phyloP scores from a whole-genome alignment of 148 eudicot species.

The Chenopodium suecicum region DNA sequence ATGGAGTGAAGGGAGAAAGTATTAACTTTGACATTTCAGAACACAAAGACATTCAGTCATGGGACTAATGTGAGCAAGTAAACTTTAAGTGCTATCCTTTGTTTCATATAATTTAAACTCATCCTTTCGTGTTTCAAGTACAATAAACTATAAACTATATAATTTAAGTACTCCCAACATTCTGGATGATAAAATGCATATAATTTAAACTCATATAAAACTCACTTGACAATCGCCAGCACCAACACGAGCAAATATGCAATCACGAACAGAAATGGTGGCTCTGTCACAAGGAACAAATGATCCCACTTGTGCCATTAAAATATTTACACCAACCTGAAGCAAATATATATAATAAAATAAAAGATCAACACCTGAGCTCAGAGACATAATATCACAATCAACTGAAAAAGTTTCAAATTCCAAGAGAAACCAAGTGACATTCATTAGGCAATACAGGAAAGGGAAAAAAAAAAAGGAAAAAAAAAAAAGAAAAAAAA shows the following conservation, averaged over 20 bases:
- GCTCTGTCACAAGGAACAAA: slow-evolving; percentile 95
- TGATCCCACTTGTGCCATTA: slow-evolving; percentile 97
- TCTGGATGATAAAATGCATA: background rate
- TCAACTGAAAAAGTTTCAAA: background rate
- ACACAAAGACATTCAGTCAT: background rate
- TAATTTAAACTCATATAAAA: slow-evolving; percentile 1
- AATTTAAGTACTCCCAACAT: background rate
- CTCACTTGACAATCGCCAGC: slow-evolving; percentile 99
- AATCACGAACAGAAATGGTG: slow-evolving; percentile 89
- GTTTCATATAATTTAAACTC: background rate
- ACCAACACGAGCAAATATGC: slow-evolving; percentile 99
- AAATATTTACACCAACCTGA: slow-evolving; percentile 93
- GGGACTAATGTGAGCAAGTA: background rate
- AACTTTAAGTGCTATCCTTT: background rate
- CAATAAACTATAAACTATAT: no score
- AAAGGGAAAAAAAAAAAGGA: no score
- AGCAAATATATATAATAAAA: slow-evolving; percentile 1
- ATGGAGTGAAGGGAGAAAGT: background rate
- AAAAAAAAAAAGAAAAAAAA: background rate
- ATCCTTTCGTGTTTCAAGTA: no score
- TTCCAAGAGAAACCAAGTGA: background rate
- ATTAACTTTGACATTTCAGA: background rate
- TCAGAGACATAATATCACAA: no score
- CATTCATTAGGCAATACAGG: background rate
- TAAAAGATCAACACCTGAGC: background rate